Evolutionary conservation across 768 basidiomycete species (phyloP), one percentile per base, ranked within the genome.

Genomic region (Termitomyces bulborhizus): DNA sequence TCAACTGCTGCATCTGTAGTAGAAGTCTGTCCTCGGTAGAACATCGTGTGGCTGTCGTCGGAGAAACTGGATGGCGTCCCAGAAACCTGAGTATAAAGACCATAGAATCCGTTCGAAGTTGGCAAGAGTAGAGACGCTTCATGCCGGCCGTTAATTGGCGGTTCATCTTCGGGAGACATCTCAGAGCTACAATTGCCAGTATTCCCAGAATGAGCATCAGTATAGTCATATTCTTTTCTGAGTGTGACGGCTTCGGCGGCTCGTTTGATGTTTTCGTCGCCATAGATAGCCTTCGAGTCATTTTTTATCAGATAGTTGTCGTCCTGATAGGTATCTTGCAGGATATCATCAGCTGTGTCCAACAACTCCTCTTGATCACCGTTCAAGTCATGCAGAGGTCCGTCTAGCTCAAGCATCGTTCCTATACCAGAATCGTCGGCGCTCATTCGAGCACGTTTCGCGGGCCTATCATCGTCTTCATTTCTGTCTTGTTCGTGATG

Each of bases 371-470:
- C 42, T 53, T 29, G 45, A 26, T 43, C n/a, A 12, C 42, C 3
- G 49, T 57, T 45, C 8, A 32, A 54, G 40, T 63, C 46, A 26
- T 49, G 46, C 12, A 44, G 46, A 21, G 42, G 36, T 24, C 39
- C 40, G 36, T 57, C 53, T n/a, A 56, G 48, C 27, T 50, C 49
- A 9, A 46, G 26, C 54, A 52, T 55, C 42, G 65, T 50, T 6
- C 57, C 60, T 37, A 68, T 57, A 11, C 65, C 66, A 13, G 67
- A 69, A 60, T 65, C 64, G 18, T 63, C 56, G 7, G 45, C n/a
- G n/a, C 51, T 49, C 37, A 61, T 47, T 41, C 63, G 61, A 44
- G 60, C 54, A 31, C 65, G 66, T 44, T 64, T 65, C 16, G 27
- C 39, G 6, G 49, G 51, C 46, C 61, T 54, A 42, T 46, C 18